Percentiles rank a stretch among this genome's conserved stretches.
These are phyloP conservation scores for Scheffersomyces titani DNA, from an alignment of 1,139 yeast genomes.

Conservation along the genomic window DNA sequence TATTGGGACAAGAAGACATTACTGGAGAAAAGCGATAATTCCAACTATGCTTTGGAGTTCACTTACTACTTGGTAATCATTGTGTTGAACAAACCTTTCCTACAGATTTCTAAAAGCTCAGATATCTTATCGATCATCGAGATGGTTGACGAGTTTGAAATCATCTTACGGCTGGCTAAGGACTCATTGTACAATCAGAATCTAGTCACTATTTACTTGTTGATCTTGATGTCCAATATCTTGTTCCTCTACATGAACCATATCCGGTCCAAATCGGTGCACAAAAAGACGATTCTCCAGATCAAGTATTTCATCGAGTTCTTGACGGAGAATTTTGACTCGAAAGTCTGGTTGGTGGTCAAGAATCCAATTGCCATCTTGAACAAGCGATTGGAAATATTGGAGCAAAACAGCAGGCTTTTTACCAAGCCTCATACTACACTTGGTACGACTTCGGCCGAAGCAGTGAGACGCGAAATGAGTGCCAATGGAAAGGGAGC, in stretches of 20 bases:
- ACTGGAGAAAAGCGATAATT: background rate
- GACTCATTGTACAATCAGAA: background rate
- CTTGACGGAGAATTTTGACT: background rate
- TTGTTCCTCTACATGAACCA: background rate
- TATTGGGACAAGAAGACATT: background rate
- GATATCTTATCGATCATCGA: background rate
- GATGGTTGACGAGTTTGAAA: background rate
- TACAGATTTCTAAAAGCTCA: constrained; percentile 1
- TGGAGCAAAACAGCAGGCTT: background rate
- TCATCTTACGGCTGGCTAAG: background rate
- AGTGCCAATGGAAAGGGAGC: background rate
- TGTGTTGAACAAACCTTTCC: constrained; percentile 2
- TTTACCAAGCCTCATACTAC: background rate
- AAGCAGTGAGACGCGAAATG: background rate
- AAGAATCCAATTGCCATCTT: background rate
- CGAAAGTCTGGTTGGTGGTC: background rate
- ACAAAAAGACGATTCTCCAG: background rate
- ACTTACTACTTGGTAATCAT: constrained; percentile 1
- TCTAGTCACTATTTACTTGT: background rate
- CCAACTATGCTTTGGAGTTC: background rate
- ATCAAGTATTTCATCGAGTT: background rate
- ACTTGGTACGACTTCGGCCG: background rate
- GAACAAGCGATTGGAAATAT: background rate
- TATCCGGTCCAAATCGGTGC: background rate
- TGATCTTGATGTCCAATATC: constrained; percentile 2